Evolutionary conservation across 768 basidiomycete genomes (phyloP).

Genomic region (Lentinula guzmanii): DNA sequence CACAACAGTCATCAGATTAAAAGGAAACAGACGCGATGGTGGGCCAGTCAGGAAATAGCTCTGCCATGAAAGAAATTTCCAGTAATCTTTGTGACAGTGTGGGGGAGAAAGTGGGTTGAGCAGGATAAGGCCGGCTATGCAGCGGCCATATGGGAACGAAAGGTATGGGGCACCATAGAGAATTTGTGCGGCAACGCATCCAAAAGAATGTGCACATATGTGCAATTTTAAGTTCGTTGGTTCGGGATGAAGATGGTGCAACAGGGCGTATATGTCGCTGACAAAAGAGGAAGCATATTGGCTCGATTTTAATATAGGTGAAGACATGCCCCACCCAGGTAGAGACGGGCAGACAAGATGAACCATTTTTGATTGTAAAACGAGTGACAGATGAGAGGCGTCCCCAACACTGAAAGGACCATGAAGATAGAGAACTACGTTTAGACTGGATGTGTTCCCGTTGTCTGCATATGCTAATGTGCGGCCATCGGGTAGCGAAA

Average conservation of each 20-base stretch:
- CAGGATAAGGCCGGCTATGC: slow-evolving; percentile 42
- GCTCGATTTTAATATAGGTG: slow-evolving; percentile 25
- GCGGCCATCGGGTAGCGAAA: slow-evolving; percentile 35
- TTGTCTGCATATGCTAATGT: slow-evolving; percentile 48
- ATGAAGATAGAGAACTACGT: slow-evolving; percentile 49
- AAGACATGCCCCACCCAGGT: slow-evolving; percentile 54
- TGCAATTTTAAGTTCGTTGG: slow-evolving; percentile 36
- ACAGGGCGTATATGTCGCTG: slow-evolving; percentile 37
- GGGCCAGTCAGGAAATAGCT: slow-evolving; percentile 45
- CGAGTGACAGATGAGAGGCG: slow-evolving; percentile 25
- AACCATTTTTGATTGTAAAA: slow-evolving; percentile 31
- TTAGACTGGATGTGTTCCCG: slow-evolving; percentile 43
- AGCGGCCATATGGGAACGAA: slow-evolving; percentile 42
- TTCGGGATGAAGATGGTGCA: slow-evolving; percentile 45
- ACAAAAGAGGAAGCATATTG: slow-evolving; percentile 37
- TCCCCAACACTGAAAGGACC: slow-evolving; percentile 49
- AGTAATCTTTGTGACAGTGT: slow-evolving; percentile 38
- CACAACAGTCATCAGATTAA: slow-evolving; percentile 27
- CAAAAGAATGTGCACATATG: slow-evolving; percentile 48
- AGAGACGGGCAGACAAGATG: slow-evolving; percentile 48
- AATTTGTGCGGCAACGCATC: slow-evolving; percentile 50
- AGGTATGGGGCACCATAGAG: slow-evolving; percentile 46
- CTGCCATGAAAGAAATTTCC: slow-evolving; percentile 37
- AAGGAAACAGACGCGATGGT: slow-evolving; percentile 33
- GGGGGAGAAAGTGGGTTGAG: slow-evolving; percentile 42